A percentile compares a stretch with the other conserved stretches of the same genome.
Conservation (phyloP, 2,329 filamentous ascomycete genomes). For the Xylaria digitata region DNA sequence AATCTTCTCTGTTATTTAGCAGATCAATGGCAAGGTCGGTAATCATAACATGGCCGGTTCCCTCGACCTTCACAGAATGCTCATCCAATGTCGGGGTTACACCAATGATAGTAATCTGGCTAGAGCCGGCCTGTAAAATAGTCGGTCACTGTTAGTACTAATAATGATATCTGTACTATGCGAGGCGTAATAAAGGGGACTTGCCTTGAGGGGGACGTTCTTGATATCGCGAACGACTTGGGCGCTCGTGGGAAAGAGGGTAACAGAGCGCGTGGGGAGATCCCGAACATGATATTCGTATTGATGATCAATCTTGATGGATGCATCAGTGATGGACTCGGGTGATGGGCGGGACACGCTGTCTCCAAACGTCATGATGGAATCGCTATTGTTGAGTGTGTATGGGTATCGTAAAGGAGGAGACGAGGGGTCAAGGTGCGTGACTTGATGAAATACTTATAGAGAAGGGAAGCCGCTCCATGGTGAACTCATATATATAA, state of each 20-base stretch:
- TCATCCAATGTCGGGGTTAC: slow-evolving; percentile 65
- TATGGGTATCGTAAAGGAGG: not conserved
- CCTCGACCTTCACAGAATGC: slow-evolving; percentile 70
- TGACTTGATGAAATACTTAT: not conserved
- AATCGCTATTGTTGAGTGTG: not conserved
- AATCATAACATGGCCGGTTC: slow-evolving; percentile 67
- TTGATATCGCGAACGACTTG: slow-evolving; percentile 71
- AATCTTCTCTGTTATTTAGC: slow-evolving; percentile 65
- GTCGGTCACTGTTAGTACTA: not conserved
- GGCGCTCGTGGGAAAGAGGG: slow-evolving; percentile 70
- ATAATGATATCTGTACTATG: slow-evolving; percentile 1
- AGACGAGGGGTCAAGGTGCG: not conserved
- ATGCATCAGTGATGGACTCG: not conserved
- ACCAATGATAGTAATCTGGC: slow-evolving; percentile 67
- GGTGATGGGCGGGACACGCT: not conserved
- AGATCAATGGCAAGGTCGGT: slow-evolving; percentile 71
- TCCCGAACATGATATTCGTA: slow-evolving; percentile 65
- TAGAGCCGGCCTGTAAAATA: slow-evolving; percentile 60
- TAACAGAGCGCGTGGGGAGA: slow-evolving; percentile 69
- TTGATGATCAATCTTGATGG: slow-evolving; percentile 21
- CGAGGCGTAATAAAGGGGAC: slow-evolving; percentile 6
- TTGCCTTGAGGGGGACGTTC: slow-evolving; percentile 60
- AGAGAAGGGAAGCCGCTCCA: too few species aligned
- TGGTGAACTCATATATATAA: not conserved
- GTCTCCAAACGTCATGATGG: slow-evolving; percentile 4